Conservation (phyloP, 352 stramenopile species). For the Phytophthora cactorum region DNA sequence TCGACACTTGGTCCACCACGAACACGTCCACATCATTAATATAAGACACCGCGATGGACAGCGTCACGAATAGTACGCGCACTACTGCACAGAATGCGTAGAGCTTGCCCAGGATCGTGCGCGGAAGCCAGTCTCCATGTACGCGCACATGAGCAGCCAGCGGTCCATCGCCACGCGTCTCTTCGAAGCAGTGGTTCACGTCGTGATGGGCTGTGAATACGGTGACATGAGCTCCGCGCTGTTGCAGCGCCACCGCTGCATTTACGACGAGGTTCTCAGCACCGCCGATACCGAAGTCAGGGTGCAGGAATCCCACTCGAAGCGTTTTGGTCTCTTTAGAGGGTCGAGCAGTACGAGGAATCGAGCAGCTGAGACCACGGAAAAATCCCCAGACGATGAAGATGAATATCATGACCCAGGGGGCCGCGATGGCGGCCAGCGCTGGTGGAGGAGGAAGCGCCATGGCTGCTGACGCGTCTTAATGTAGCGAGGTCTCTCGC, state of each 20-base stretch:
- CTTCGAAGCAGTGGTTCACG: slow-evolving; percentile 94
- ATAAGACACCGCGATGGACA: slow-evolving; percentile 52
- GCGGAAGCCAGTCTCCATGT: slow-evolving; percentile 94
- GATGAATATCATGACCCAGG: slow-evolving; percentile 28
- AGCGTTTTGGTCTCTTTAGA: slow-evolving; percentile 27
- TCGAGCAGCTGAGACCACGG: slow-evolving; percentile 33
- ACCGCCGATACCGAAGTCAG: slow-evolving; percentile 98
- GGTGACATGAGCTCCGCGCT: slow-evolving; percentile 80
- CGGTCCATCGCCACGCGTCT: slow-evolving; percentile 84
- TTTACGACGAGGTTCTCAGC: slow-evolving; percentile 96
- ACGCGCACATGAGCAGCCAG: slow-evolving; percentile 88
- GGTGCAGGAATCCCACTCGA: slow-evolving; percentile 96
- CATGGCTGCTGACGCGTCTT: slow-evolving; percentile 29
- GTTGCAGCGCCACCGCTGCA: slow-evolving; percentile 87
- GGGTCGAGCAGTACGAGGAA: slow-evolving; percentile 18
- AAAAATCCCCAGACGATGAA: slow-evolving; percentile 35
- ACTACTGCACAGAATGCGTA: slow-evolving; percentile 95
- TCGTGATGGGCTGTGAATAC: slow-evolving; percentile 98
- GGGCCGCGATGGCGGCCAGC: slow-evolving; percentile 20
- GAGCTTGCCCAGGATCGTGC: slow-evolving; percentile 84
- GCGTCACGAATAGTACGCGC: slow-evolving; percentile 94
- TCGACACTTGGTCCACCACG: slow-evolving; percentile 85
- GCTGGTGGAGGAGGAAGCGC: slow-evolving; percentile 18
- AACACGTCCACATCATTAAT: slow-evolving; percentile 70
- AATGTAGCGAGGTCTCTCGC: neutral